Evolutionary conservation across 2,329 filamentous ascomycete genomes (phyloP).

Genomic region (Alternaria ethzedia): DNA sequence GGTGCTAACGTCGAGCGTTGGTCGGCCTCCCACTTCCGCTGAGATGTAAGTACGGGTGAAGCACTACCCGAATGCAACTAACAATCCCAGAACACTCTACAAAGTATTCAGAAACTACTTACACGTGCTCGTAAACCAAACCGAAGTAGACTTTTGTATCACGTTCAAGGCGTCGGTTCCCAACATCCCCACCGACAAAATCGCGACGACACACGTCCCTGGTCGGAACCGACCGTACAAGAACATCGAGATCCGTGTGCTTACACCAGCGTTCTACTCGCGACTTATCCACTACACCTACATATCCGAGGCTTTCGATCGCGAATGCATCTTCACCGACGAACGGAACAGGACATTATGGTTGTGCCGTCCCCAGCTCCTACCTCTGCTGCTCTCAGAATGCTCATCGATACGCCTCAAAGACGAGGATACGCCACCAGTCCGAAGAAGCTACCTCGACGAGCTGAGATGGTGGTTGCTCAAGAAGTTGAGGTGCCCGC

Average conservation of each 20-base stretch:
- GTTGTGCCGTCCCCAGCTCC: conserved; percentile 61
- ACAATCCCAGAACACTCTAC: conserved; percentile 41
- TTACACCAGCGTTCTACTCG: conserved; percentile 71
- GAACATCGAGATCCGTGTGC: conserved; percentile 62
- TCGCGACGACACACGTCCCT: conserved; percentile 28
- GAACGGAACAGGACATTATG: conserved; percentile 65
- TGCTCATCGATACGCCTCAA: conserved; percentile 47
- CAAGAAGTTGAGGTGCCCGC: conserved; percentile 49
- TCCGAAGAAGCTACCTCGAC: conserved; percentile 20
- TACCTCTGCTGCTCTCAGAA: conserved; percentile 44
- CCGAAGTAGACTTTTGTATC: conserved; percentile 55
- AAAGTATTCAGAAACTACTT: conserved; percentile 50
- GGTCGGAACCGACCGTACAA: conserved; percentile 26
- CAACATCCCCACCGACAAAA: conserved; percentile 17
- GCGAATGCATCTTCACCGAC: conserved; percentile 59
- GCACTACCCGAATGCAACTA: not conserved
- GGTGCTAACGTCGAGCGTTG: conserved; percentile 63
- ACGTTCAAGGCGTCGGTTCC: conserved; percentile 62
- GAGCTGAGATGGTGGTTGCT: conserved; percentile 49
- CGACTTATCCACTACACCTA: conserved; percentile 69
- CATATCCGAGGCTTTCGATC: conserved; percentile 66
- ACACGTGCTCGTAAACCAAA: conserved; percentile 56
- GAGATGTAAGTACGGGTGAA: conserved; percentile 51
- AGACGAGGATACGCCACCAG: not conserved
- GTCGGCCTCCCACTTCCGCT: conserved; percentile 58